A percentile compares a stretch with the other conserved stretches of the same genome.
Evolutionary conservation across 2,329 filamentous ascomycete species (phyloP).

Genomic region (Lojkania enalia): DNA sequence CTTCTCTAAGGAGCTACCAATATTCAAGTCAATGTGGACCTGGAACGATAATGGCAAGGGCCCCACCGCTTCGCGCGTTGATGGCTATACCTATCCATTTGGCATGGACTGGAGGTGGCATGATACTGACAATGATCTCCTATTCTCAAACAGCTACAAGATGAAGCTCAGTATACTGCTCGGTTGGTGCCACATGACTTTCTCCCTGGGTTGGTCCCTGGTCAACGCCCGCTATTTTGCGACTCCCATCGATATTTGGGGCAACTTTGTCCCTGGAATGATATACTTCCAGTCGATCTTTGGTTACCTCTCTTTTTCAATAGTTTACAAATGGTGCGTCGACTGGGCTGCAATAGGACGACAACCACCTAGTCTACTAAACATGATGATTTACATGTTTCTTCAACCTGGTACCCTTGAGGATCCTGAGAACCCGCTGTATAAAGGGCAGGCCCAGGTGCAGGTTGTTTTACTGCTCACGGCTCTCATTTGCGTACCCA

Average conservation of each 20-base stretch:
- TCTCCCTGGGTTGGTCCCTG: slow-evolving; percentile 89
- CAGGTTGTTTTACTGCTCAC: slow-evolving; percentile 80
- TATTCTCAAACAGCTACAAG: slow-evolving; percentile 99
- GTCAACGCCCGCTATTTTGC: slow-evolving; percentile 96
- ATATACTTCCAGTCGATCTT: slow-evolving; percentile 99
- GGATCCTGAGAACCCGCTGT: slow-evolving; percentile 65
- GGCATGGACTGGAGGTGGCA: slow-evolving; percentile 97
- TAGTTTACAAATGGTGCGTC: slow-evolving; percentile 95
- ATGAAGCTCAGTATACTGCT: slow-evolving; percentile 99
- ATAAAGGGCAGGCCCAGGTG: slow-evolving; percentile 73
- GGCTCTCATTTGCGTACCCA: slow-evolving; percentile 83
- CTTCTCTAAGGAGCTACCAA: slow-evolving; percentile 89
- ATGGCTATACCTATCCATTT: slow-evolving; percentile 88
- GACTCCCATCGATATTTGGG: slow-evolving; percentile 92
- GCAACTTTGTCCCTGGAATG: slow-evolving; percentile 97
- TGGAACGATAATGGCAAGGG: slow-evolving; percentile 71
- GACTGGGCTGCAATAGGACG: slow-evolving; percentile 74
- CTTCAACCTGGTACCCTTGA: slow-evolving; percentile 77
- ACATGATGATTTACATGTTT: slow-evolving; percentile 99
- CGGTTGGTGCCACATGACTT: slow-evolving; percentile 98
- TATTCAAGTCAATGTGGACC: slow-evolving; percentile 89
- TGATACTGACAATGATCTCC: slow-evolving; percentile 87
- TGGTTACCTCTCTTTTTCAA: slow-evolving; percentile 90
- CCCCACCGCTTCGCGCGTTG: slow-evolving; percentile 66
- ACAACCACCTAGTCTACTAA: slow-evolving; percentile 83